phyloP scores from a whole-genome alignment of 2,329 filamentous ascomycete species.

The Cladosporium sp. region DNA sequence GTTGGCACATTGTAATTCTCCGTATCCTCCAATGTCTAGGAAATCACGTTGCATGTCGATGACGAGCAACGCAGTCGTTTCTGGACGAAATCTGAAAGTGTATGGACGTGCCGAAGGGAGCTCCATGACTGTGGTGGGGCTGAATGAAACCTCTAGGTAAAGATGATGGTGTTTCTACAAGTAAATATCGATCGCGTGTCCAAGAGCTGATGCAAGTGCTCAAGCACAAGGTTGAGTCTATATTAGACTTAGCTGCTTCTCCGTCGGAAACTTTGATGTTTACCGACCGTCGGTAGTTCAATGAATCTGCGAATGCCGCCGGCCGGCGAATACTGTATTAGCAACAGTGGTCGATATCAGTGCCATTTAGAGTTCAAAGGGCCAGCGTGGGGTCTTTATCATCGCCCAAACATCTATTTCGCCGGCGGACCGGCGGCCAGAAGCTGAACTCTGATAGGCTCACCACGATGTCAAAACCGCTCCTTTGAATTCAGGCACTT shows the following conservation, averaged over 20 bases:
- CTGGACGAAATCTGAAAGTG: slow-evolving; percentile 20
- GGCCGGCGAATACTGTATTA: not conserved
- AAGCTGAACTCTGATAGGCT: not conserved
- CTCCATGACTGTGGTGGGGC: slow-evolving; percentile 25
- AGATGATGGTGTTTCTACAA: too few species aligned
- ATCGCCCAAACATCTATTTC: not conserved
- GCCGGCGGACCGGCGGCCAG: not conserved
- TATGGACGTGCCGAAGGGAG: slow-evolving; percentile 35
- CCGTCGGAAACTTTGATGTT: too few species aligned
- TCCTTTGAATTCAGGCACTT: not conserved
- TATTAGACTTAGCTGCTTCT: too few species aligned
- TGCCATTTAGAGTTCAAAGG: not conserved
- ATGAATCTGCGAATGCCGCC: not conserved
- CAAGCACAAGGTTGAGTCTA: too few species aligned
- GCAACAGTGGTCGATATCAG: not conserved
- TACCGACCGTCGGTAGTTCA: not conserved
- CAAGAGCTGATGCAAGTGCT: too few species aligned
- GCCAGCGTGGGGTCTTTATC: not conserved
- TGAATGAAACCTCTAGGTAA: too few species aligned
- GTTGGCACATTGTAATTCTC: slow-evolving; percentile 37
- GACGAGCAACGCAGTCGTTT: slow-evolving; percentile 49
- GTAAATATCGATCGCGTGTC: too few species aligned
- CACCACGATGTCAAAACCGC: not conserved
- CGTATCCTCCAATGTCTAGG: not conserved
- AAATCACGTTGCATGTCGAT: slow-evolving; percentile 56